phyloP scores from a whole-genome alignment of 179 eudicot genomes.

The Corrigiola litoralis region DNA sequence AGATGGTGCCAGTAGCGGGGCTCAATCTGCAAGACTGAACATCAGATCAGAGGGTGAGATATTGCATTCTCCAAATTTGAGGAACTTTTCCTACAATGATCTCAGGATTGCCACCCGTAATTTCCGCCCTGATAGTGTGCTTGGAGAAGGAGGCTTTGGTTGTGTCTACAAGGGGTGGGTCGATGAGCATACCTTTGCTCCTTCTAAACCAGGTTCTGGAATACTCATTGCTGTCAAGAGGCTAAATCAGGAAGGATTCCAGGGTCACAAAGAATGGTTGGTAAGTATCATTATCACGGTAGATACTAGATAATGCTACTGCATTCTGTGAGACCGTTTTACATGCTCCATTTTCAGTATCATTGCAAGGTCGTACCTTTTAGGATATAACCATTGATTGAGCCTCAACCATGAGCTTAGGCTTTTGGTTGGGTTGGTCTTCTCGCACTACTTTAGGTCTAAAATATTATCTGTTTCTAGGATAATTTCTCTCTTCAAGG shows the following conservation, averaged over 20 bases:
- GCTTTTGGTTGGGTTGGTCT: too few relatives aligned
- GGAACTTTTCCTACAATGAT: slow-evolving; percentile 31
- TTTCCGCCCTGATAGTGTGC: slow-evolving; percentile 41
- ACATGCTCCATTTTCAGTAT: not conserved
- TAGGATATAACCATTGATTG: too few relatives aligned
- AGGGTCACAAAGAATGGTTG: slow-evolving; percentile 51
- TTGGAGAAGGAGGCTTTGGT: slow-evolving; percentile 56
- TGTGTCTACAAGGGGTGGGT: slow-evolving; percentile 41
- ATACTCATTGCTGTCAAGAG: slow-evolving; percentile 40
- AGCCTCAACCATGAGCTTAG: too few relatives aligned
- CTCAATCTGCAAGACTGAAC: slow-evolving; percentile 22
- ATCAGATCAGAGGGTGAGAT: slow-evolving; percentile 36
- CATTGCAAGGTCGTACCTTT: too few relatives aligned
- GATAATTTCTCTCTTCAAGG: too few relatives aligned
- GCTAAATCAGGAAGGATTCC: slow-evolving; percentile 42
- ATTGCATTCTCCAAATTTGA: slow-evolving; percentile 39
- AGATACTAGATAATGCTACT: not conserved
- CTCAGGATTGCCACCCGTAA: slow-evolving; percentile 33
- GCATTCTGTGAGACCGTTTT: not conserved
- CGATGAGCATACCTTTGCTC: slow-evolving; percentile 34
- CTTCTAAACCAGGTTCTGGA: slow-evolving; percentile 35
- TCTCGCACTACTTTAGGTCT: too few relatives aligned
- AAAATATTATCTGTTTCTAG: too few relatives aligned
- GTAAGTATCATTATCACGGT: slow-evolving; percentile 15
- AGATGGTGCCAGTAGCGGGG: slow-evolving; percentile 10